These are phyloP conservation scores for Dendrocalamus latiflorus DNA, from an alignment of 202 grass and related monocot species.

Conservation along the genomic window DNA sequence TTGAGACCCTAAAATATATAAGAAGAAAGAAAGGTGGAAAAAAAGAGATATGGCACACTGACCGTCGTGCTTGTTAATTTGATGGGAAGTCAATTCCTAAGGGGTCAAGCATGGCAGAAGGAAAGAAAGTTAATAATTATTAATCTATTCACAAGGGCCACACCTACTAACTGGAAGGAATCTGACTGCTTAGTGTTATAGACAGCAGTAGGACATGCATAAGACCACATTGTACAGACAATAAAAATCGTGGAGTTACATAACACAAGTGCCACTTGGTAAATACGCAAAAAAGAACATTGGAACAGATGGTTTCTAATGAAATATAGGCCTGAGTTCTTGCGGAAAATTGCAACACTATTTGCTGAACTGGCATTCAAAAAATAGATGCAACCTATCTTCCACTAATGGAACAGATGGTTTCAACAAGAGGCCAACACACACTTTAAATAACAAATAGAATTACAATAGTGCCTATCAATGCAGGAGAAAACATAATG, in stretches of 20 bases:
- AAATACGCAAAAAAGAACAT: neutral
- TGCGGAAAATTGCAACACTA: neutral
- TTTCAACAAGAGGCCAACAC: neutral
- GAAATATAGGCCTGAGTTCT: neutral
- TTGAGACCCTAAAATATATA: neutral
- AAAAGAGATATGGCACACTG: neutral
- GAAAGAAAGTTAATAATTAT: neutral
- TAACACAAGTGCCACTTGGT: no score
- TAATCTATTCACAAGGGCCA: neutral
- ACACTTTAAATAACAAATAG: neutral
- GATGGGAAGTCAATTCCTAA: neutral
- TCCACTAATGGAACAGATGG: neutral
- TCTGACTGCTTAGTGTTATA: neutral
- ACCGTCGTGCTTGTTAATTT: neutral
- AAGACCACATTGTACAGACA: neutral
- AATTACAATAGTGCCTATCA: neutral
- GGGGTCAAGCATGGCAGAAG: neutral
- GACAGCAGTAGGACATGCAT: neutral
- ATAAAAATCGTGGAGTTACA: neutral
- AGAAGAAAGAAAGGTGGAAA: neutral
- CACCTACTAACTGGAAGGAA: neutral
- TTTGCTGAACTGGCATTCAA: neutral
- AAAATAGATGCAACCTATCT: neutral
- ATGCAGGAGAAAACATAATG: neutral
- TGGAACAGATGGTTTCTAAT: neutral